These are phyloP conservation scores for Rhodotorula paludigena DNA, from an alignment of 768 basidiomycete genomes.

Conservation along the genomic window DNA sequence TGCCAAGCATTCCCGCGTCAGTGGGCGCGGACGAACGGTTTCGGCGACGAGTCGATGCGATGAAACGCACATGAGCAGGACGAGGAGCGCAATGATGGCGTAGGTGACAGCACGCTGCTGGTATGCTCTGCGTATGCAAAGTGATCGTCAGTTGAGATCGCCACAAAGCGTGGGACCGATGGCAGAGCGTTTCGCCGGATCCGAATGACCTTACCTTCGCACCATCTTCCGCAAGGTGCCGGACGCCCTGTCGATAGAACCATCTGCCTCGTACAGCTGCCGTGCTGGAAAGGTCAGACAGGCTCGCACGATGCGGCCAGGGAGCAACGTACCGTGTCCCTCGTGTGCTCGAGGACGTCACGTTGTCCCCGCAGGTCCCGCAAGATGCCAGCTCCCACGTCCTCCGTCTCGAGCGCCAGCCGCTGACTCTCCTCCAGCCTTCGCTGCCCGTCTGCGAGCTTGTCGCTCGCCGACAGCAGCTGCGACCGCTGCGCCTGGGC, in stretches of 20 bases:
- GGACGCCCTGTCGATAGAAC: slow-evolving; percentile 82
- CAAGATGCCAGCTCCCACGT: slow-evolving; percentile 88
- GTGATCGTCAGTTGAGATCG: no score
- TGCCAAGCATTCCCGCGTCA: slow-evolving; percentile 3
- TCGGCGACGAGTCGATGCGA: neutral
- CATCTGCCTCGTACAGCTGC: slow-evolving; percentile 79
- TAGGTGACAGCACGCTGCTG: slow-evolving; percentile 86
- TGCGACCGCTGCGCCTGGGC: slow-evolving; percentile 70
- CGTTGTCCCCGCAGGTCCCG: slow-evolving; percentile 76
- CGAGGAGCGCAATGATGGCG: slow-evolving; percentile 76
- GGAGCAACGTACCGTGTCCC: slow-evolving; percentile 65
- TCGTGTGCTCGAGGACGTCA: slow-evolving; percentile 88
- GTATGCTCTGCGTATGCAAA: slow-evolving; percentile 70
- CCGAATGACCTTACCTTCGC: slow-evolving; percentile 80
- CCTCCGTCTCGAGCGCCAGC: slow-evolving; percentile 91
- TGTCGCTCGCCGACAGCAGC: slow-evolving; percentile 68
- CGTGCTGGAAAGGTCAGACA: neutral
- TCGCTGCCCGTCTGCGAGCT: slow-evolving; percentile 76
- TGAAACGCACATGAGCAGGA: slow-evolving; percentile 62
- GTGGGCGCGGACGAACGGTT: no score
- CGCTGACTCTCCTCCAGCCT: slow-evolving; percentile 84
- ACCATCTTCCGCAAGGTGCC: slow-evolving; percentile 94
- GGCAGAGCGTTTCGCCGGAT: no score
- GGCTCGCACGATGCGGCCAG: neutral
- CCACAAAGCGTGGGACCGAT: no score